Percentiles rank a stretch among this genome's conserved stretches.
Conservation (phyloP, 2,329 filamentous ascomycete species). For the Sporothrix mexicana region DNA sequence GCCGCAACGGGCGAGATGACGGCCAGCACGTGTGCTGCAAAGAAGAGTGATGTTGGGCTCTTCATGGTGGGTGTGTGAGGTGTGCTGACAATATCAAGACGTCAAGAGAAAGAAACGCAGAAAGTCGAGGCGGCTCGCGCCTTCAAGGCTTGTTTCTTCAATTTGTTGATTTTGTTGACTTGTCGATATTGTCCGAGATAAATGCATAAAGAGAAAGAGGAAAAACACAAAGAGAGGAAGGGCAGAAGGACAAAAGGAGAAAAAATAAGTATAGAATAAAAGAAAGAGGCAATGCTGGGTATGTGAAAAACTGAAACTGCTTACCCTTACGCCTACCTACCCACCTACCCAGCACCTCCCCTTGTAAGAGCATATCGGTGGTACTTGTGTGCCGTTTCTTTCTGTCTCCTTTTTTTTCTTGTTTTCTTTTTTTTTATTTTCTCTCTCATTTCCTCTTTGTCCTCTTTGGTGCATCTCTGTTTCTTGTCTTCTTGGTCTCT, state of each 20-base stretch:
- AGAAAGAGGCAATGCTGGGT: background rate
- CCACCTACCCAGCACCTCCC: too few species aligned
- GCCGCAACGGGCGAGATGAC: too few species aligned
- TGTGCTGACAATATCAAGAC: background rate
- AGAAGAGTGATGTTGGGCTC: background rate
- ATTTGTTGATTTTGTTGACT: background rate
- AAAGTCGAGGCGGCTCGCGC: conserved; percentile 14
- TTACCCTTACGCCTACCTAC: background rate
- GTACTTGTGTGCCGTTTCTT: too few species aligned
- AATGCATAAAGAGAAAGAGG: background rate
- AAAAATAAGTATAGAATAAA: background rate
- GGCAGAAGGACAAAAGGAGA: background rate
- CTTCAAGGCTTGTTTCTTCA: background rate
- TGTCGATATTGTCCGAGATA: conserved; percentile 12
- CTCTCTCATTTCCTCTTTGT: background rate
- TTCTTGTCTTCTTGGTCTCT: background rate
- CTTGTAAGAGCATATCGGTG: background rate
- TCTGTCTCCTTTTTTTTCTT: background rate
- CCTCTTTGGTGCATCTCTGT: background rate
- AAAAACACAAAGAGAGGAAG: background rate
- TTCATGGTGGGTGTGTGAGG: conserved; percentile 14
- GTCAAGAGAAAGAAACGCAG: background rate
- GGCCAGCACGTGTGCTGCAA: background rate
- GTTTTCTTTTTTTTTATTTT: background rate
- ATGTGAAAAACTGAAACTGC: conserved; percentile 5